Evolutionary conservation across 139 green algal species (phyloP), one percentile per base, ranked within the genome.

Genomic region (Chlorella sp.): DNA sequence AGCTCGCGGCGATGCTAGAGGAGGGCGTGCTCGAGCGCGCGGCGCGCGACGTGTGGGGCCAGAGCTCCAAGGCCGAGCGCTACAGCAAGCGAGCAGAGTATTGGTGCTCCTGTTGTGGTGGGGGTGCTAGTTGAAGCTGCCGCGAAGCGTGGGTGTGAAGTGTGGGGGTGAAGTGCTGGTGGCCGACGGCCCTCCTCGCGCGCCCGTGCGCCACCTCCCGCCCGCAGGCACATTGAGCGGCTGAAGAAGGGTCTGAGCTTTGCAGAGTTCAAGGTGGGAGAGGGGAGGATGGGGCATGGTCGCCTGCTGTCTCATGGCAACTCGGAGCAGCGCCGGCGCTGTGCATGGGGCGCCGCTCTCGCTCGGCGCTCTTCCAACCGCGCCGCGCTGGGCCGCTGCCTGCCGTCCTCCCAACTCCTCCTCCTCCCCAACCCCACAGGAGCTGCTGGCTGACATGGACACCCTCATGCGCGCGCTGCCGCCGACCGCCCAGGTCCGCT

Each of bases 251-350:
- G 56, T 33, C 74, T 94, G n/a, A 86, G 48, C 12, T 77, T 78
- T 61, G 83, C 94, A 8, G 69, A 93, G 79, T 97, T 97, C 79
- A 74, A 83, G 58, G 85, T 83, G n/a, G n/a, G n/a, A n/a, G n/a
- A n/a, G n/a, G n/a, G n/a, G n/a, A n/a, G n/a, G n/a, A n/a, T n/a
- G n/a, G n/a, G n/a, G n/a, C n/a, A n/a, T n/a, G n/a, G n/a, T n/a
- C n/a, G n/a, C n/a, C n/a, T n/a, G n/a, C n/a, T n/a, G n/a, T n/a
- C n/a, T n/a, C n/a, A n/a, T n/a, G n/a, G n/a, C n/a, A n/a, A n/a
- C n/a, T n/a, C n/a, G n/a, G n/a, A n/a, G n/a, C n/a, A n/a, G n/a
- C n/a, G n/a, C n/a, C n/a, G n/a, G n/a, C n/a, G n/a, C n/a, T n/a
- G n/a, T n/a, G n/a, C n/a, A n/a, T n/a, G n/a, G n/a, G n/a, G n/a